phyloP scores from a whole-genome alignment of 2,329 filamentous ascomycete species.

The Calonectria multiphialidica region DNA sequence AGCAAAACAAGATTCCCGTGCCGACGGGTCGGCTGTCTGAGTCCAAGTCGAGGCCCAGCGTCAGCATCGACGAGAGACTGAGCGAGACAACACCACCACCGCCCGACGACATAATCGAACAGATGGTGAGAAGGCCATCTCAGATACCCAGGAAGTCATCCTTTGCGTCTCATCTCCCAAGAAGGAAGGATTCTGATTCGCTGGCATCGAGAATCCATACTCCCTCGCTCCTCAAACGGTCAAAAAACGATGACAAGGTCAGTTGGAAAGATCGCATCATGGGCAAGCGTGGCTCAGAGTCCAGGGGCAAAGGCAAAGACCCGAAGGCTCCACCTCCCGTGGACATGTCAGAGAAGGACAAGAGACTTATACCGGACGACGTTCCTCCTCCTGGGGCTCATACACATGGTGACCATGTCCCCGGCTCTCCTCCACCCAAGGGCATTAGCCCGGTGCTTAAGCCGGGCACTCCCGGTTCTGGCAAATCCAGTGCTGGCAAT shows the following conservation, averaged over 20 bases:
- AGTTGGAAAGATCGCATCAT: constrained; percentile 22
- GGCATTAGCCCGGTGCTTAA: background rate
- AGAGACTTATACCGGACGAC: background rate
- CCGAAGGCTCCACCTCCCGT: background rate
- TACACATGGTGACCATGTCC: background rate
- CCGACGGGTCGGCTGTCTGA: background rate
- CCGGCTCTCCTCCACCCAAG: background rate
- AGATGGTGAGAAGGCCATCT: background rate
- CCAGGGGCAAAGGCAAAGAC: constrained; percentile 9
- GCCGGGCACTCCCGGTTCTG: background rate
- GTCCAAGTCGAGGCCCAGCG: background rate
- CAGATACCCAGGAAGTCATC: background rate
- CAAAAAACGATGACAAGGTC: background rate
- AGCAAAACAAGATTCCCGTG: constrained; percentile 3
- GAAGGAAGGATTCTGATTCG: background rate
- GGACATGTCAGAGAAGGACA: background rate
- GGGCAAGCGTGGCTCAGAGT: constrained; percentile 16
- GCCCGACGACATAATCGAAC: background rate
- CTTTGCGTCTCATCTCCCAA: background rate
- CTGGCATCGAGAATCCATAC: background rate
- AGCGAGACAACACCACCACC: background rate
- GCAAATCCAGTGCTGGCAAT: background rate
- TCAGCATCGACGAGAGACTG: background rate
- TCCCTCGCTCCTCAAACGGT: background rate
- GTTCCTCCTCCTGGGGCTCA: background rate